A percentile compares a stretch with the other conserved stretches of the same genome.
phyloP scores from a whole-genome alignment of 2,329 filamentous ascomycete species.

The Akanthomyces lecanii region DNA sequence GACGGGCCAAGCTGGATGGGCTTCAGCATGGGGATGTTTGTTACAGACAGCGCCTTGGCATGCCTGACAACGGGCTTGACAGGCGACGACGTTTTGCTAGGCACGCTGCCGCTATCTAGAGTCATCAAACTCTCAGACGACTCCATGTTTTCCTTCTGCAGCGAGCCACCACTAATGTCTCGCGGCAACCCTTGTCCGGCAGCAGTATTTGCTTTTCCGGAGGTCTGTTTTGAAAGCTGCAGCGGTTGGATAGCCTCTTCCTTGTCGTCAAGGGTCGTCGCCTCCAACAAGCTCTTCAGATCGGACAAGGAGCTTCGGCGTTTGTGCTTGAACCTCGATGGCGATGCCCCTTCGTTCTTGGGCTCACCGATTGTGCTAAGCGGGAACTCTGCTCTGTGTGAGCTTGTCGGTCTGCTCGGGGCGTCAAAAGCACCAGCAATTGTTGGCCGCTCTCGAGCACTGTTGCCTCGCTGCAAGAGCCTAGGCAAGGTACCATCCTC shows the following conservation, averaged over 20 bases:
- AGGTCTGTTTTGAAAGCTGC: slow-evolving; percentile 49
- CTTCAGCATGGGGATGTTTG: slow-evolving; percentile 52
- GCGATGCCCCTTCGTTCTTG: slow-evolving; percentile 36
- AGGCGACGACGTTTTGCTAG: slow-evolving; percentile 22
- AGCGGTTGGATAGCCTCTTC: slow-evolving; percentile 43
- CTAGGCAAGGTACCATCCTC: slow-evolving; percentile 56
- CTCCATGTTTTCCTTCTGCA: slow-evolving; percentile 46
- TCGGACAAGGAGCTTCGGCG: slow-evolving; percentile 89
- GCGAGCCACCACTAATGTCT: slow-evolving; percentile 30
- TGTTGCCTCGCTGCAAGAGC: slow-evolving; percentile 41
- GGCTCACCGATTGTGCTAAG: slow-evolving; percentile 59
- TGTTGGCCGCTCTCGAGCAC: slow-evolving; percentile 57
- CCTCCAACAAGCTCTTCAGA: slow-evolving; percentile 64
- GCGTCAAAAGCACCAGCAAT: slow-evolving; percentile 61
- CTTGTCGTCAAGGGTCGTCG: slow-evolving; percentile 46
- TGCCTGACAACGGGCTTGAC: slow-evolving; percentile 28
- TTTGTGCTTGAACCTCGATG: slow-evolving; percentile 62
- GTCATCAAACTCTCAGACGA: slow-evolving; percentile 17
- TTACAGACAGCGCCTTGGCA: slow-evolving; percentile 48
- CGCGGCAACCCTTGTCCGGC: slow-evolving; percentile 46
- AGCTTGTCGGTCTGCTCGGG: slow-evolving; percentile 51
- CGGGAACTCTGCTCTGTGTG: slow-evolving; percentile 51
- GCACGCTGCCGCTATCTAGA: not conserved
- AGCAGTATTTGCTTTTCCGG: slow-evolving; percentile 54
- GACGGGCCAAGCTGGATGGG: slow-evolving; percentile 31